Percentiles rank a stretch among this genome's conserved stretches.
phyloP scores from a whole-genome alignment of 768 basidiomycete species.

The Daedaleopsis sinensis region DNA sequence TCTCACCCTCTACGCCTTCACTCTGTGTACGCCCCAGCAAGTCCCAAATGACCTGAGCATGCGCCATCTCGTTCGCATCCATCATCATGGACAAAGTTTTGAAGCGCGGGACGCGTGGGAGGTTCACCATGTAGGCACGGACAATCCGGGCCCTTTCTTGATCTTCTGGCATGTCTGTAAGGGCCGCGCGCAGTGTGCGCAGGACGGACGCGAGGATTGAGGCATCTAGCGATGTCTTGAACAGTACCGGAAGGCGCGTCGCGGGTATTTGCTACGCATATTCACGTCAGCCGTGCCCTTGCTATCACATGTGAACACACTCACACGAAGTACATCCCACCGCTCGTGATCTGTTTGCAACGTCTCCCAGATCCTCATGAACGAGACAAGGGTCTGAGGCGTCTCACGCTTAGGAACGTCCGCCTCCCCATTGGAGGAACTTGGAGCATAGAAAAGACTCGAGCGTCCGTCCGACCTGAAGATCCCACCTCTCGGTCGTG shows the following conservation, averaged over 20 bases:
- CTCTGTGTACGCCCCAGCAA: slow-evolving; percentile 30
- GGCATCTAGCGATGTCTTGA: slow-evolving; percentile 73
- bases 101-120: slow-evolving; percentile 63
- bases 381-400: slow-evolving; percentile 59
- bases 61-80: slow-evolving; percentile 52
- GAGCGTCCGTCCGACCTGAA: slow-evolving; percentile 66
- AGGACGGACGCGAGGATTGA: slow-evolving; percentile 60
- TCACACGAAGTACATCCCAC: slow-evolving; percentile 63
- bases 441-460: slow-evolving; percentile 48
- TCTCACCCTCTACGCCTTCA: slow-evolving; percentile 19
- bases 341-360: slow-evolving; percentile 43
- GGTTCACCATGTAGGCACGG: slow-evolving; percentile 52
- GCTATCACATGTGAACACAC: slow-evolving; percentile 25
- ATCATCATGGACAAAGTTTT: slow-evolving; percentile 65
- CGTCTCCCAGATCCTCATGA: slow-evolving; percentile 61
- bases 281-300: background rate
- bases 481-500: slow-evolving; percentile 69
- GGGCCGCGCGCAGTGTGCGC: slow-evolving; percentile 45
- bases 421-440: slow-evolving; percentile 4
- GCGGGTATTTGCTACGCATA: slow-evolving; percentile 56
- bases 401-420: slow-evolving; percentile 28
- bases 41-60: slow-evolving; percentile 51
- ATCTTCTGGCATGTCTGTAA: slow-evolving; percentile 25
- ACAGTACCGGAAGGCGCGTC: slow-evolving; percentile 57
- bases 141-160: slow-evolving; percentile 30